Percentiles rank a stretch among this genome's conserved stretches.
phyloP scores from a whole-genome alignment of 2,329 filamentous ascomycete species.

The Alternaria rosae region DNA sequence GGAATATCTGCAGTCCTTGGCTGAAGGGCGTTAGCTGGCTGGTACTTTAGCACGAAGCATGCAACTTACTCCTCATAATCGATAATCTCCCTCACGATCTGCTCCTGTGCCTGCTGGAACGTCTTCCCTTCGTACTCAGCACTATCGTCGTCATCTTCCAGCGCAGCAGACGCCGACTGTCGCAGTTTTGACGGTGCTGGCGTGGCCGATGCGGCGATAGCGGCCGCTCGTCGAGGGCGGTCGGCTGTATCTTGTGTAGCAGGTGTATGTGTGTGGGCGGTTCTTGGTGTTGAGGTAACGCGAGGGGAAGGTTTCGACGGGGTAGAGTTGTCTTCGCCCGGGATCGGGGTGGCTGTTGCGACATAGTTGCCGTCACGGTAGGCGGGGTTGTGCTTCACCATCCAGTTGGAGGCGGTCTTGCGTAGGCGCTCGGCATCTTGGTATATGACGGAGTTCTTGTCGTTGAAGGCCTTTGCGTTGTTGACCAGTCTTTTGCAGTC shows the following conservation, averaged over 20 bases:
- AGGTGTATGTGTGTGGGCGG: constrained; percentile 18
- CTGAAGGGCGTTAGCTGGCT: constrained; percentile 23
- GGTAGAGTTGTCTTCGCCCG: constrained; percentile 57
- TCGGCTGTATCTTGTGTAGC: constrained; percentile 37
- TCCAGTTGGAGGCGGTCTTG: constrained; percentile 86
- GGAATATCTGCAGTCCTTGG: constrained; percentile 71
- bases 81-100: constrained; percentile 78
- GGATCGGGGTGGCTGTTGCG: constrained; percentile 76
- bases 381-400: constrained; percentile 85
- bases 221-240: constrained; percentile 45
- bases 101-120: constrained; percentile 87
- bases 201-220: constrained; percentile 33
- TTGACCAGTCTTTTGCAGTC: constrained; percentile 88
- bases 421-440: constrained; percentile 87
- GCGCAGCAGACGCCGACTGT: constrained; percentile 36
- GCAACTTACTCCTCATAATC: constrained; percentile 60
- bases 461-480: constrained; percentile 86
- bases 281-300: constrained; percentile 34
- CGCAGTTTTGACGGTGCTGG: constrained; percentile 45
- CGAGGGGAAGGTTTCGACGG: constrained; percentile 40
- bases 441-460: constrained; percentile 74
- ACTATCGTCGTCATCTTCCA: constrained; percentile 30
- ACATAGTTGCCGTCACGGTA: constrained; percentile 73
- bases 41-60: background rate
- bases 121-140: constrained; percentile 62